Percentiles rank a stretch among this genome's conserved stretches.
phyloP scores from a whole-genome alignment of 208 protist genomes.

The Balamuthia mandrillaris region DNA sequence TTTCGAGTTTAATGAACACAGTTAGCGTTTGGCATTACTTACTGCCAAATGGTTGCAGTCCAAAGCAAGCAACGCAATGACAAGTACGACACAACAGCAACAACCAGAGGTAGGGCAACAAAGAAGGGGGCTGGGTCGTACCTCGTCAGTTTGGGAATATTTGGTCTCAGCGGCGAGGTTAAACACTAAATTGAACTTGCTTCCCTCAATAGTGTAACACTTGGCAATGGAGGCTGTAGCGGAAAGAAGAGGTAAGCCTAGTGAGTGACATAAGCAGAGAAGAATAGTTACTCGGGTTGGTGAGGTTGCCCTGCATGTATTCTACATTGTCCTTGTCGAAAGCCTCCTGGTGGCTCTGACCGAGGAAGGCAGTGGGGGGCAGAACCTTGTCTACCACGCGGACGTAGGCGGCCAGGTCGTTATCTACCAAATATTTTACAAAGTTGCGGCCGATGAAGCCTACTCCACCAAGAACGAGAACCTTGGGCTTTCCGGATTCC shows the following conservation, averaged over 20 bases:
- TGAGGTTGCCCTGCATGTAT: constrained; percentile 77
- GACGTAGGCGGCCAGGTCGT: constrained; percentile 59
- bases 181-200: constrained; percentile 77
- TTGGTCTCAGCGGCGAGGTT: constrained; percentile 83
- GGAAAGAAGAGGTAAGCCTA: constrained; percentile 23
- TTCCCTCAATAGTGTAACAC: constrained; percentile 67
- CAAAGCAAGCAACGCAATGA: too few species aligned
- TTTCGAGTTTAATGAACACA: neutral
- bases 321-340: constrained; percentile 73
- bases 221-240: constrained; percentile 63
- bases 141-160: constrained; percentile 71
- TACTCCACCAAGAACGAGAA: constrained; percentile 66
- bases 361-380: constrained; percentile 62
- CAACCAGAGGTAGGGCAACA: neutral
- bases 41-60: neutral
- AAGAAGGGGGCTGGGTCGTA: constrained; percentile 11
- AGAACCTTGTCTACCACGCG: constrained; percentile 75
- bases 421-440: constrained; percentile 76
- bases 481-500: constrained; percentile 51
- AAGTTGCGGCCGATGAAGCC: constrained; percentile 87
- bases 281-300: constrained; percentile 38
- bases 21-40: neutral
- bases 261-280: constrained; percentile 35
- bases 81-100: too few species aligned
- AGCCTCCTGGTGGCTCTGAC: constrained; percentile 47